These are phyloP conservation scores for Aspergillus luchuensis DNA, from an alignment of 2,329 filamentous ascomycete genomes.

Conservation along the genomic window DNA sequence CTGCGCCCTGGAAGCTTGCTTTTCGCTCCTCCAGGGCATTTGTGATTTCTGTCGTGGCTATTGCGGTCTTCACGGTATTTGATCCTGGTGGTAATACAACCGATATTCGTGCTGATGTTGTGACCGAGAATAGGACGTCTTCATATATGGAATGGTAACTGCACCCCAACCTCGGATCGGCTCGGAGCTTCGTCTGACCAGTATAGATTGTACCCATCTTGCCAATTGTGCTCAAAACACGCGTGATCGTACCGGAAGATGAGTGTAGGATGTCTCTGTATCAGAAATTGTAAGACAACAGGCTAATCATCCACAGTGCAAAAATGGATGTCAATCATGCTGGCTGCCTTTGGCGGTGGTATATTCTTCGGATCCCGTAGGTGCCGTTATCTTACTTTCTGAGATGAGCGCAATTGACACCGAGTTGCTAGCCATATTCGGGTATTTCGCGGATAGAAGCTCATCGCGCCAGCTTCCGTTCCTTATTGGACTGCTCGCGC, in stretches of 20 bases:
- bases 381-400: slow-evolving; percentile 1
- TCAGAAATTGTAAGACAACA: background rate
- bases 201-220: slow-evolving; percentile 67
- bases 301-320: slow-evolving; percentile 51
- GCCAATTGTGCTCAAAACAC: slow-evolving; percentile 60
- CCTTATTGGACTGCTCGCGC: slow-evolving; percentile 55
- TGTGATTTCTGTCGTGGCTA: slow-evolving; percentile 40
- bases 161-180: background rate
- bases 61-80: slow-evolving; percentile 46
- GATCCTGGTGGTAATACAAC: too few species aligned
- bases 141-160: slow-evolving; percentile 43
- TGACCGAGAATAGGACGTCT: slow-evolving; percentile 37
- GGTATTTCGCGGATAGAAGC: slow-evolving; percentile 55
- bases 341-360: slow-evolving; percentile 70
- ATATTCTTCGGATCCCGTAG: slow-evolving; percentile 54
- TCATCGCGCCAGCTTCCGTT: slow-evolving; percentile 59
- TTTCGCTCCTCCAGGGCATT: slow-evolving; percentile 44
- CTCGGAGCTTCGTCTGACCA: background rate
- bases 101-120: slow-evolving; percentile 3
- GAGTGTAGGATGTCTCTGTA: slow-evolving; percentile 40
- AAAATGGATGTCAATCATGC: slow-evolving; percentile 68
- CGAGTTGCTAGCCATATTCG: slow-evolving; percentile 27
- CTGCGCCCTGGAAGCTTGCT: slow-evolving; percentile 27
- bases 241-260: slow-evolving; percentile 39
- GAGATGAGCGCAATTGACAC: background rate